Base-by-base conservation (phyloP, 192 early-diverging fungal genomes). In the Coemansia sp. region DNA sequence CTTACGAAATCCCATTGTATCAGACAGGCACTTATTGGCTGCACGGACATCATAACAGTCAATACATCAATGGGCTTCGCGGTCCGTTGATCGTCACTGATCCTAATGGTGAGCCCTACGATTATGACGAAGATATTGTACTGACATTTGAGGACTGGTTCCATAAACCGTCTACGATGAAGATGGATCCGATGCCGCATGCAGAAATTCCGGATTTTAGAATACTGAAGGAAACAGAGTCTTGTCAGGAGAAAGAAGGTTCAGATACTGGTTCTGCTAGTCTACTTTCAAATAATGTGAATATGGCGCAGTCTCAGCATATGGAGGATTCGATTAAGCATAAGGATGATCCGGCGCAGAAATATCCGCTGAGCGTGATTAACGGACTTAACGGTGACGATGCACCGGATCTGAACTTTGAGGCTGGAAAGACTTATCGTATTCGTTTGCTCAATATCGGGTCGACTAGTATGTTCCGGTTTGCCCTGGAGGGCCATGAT, bases 21-120 rank as follows among this genome's bases (percentile, higher is more conserved):
- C 91, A 95, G 67, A 77, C 82, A 20, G 94, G 94, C 56, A 93
- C 91, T 20, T 94, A 87, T 79, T 95, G 94, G 94, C 80, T 89
- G 49, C 91, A 94, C 60, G 82, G 86, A 11, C 92, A 94, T 69
- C 77, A 68, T 60, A 72, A 62, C 52, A 82, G 73, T 56, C 90
- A 93, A 78, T 92, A 94, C 68, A 84, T 91, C 31, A 90, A 94
- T 60, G 93, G 93, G 34, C 76, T 93, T 42, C 86, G 87, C 38
- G 84, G 82, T 0, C 85, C 93, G 31, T 63, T 94, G 12, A 85
- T 92, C 50, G 77, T 94, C 38, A 79, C 88, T 33, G 78, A 87
- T 59, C 82, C 80, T 18, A 84, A 84, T 55, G 54, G 66, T 48
- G 51, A 80, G 61, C 83, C 84, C 33, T 84, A 86, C 67, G 56